Base-by-base conservation (phyloP, 176 grass and related monocot species). In the Oryza australiensis region DNA sequence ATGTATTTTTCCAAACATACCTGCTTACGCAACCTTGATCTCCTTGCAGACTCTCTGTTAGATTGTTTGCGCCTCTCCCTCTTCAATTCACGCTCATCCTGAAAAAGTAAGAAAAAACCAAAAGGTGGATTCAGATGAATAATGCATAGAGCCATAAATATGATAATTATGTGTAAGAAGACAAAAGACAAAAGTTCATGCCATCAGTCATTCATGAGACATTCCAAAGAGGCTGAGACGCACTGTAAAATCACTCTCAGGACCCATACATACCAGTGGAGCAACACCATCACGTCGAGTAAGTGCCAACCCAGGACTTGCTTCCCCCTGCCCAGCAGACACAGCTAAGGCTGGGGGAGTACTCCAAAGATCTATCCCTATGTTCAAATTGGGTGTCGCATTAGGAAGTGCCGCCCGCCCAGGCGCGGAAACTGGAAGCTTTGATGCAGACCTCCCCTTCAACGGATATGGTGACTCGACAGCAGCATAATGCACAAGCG, bases 391-490 rank as follows among this genome's bases (percentile, higher is more conserved):
- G 18, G 90, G 78, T 22, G 88, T 87, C 73, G 92, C 76, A 62
- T 81, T 89, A 75, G 88, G 67, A n/a, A 98, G 82, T 5, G 88
- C 69, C 15, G 92, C 77, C 70, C 95, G 85, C 12, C 92, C 95
- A 68, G 95, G 95, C 30, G 95, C 95, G 33, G 95, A 98, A 45
- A 98, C 95, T n/a, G 88, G 95, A 62, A 98, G 92, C 82, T 98
- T 98, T 18, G 90, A 86, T 48, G 87, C 95, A 53, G 95, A 82
- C 73, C 88, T 94, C 29, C 71, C 88, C 64, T 86, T 94, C 24
- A 74, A 59, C 24, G 75, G 78, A 63, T 86, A 93, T 1, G 85
- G 60, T 53, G 83, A 90, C 71, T 87, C 89, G 9, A 82, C 71
- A 29, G 75, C 72, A 73, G 82, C 69, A 73, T 88, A 85, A 7